Evolutionary conservation across 768 basidiomycete species (phyloP).

Genomic region (Boletus rufocinnamomeus): DNA sequence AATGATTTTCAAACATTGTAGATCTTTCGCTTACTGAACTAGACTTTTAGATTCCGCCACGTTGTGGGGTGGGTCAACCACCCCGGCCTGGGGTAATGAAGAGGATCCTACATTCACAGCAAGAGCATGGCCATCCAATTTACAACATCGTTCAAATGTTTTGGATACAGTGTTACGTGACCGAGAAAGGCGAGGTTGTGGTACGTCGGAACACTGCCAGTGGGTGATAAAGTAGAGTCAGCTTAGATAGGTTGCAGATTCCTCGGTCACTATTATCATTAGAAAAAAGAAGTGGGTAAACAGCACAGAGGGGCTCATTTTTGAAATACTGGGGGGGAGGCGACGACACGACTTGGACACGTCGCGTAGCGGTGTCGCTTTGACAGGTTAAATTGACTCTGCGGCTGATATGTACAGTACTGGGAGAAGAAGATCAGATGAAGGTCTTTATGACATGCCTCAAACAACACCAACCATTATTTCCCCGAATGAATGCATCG

Average conservation of each 20-base stretch:
- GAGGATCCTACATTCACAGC: neutral
- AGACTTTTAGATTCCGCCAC: neutral
- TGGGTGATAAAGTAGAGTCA: too few relatives aligned
- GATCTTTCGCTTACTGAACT: neutral
- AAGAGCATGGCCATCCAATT: neutral
- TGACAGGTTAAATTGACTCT: conserved; percentile 48
- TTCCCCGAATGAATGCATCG: conserved; percentile 93
- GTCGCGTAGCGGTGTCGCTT: neutral
- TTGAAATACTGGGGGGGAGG: neutral
- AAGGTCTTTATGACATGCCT: too few relatives aligned
- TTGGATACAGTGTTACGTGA: neutral
- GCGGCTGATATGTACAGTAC: conserved; percentile 81
- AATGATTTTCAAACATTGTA: neutral
- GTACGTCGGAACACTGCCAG: neutral
- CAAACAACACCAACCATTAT: conserved; percentile 64
- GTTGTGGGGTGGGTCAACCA: neutral
- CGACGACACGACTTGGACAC: neutral
- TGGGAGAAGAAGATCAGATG: conserved; percentile 27
- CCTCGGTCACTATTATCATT: neutral
- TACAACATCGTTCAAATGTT: neutral
- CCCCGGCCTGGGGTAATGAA: neutral
- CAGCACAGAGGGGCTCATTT: neutral
- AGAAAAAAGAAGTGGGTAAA: neutral
- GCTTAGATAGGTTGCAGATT: neutral
- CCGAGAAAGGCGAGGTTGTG: neutral